A percentile compares a stretch with the other conserved stretches of the same genome.
These are phyloP conservation scores for Jatropha curcas DNA, from an alignment of 345 rosid genomes.

Conservation along the genomic window DNA sequence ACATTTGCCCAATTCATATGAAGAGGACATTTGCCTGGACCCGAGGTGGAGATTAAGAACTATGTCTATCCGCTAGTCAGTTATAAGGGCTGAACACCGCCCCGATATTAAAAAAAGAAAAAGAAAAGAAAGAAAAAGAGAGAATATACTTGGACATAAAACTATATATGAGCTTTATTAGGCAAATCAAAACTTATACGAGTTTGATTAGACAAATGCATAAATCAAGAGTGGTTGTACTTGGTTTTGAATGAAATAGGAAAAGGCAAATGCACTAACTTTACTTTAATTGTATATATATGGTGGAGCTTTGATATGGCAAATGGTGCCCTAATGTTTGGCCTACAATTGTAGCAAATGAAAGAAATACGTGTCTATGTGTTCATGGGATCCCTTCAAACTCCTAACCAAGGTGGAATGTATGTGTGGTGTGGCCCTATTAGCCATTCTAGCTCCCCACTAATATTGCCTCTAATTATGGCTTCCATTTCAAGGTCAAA, in stretches of 20 bases:
- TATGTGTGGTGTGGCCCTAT: constrained; percentile 19
- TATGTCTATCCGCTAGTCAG: too few species aligned
- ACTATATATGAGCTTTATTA: too few species aligned
- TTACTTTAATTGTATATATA: not conserved
- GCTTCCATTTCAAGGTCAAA: constrained; percentile 7
- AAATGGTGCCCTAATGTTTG: not conserved
- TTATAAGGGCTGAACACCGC: too few species aligned
- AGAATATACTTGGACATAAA: not conserved
- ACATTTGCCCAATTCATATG: too few species aligned
- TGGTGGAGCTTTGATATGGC: not conserved
- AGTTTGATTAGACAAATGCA: not conserved
- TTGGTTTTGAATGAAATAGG: not conserved
- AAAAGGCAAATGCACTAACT: not conserved
- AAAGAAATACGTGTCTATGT: not conserved
- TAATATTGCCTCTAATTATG: constrained; percentile 22
- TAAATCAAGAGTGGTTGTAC: not conserved
- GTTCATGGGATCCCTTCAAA: constrained; percentile 19
- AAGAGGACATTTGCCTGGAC: too few species aligned
- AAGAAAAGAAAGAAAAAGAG: too few species aligned
- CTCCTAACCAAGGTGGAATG: not conserved
- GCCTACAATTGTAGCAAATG: not conserved
- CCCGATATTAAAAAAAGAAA: too few species aligned
- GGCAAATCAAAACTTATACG: too few species aligned
- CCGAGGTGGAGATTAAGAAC: too few species aligned
- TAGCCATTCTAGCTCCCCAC: not conserved